Conservation (phyloP, 495 filamentous ascomycete genomes). For the Aspergillus bertholletiae region DNA sequence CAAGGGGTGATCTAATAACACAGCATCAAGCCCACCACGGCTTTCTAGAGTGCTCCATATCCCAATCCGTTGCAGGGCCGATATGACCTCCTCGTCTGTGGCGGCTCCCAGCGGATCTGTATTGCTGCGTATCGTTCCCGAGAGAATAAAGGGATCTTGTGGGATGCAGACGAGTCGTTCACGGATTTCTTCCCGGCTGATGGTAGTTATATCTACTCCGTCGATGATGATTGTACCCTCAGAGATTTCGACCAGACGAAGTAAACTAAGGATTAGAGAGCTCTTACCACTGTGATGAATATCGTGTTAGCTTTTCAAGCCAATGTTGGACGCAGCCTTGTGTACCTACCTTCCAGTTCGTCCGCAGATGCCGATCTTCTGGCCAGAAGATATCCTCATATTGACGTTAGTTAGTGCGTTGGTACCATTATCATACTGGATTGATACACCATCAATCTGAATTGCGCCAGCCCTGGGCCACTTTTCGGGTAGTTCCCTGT, state of each 20-base stretch:
- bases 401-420: not conserved
- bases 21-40: not conserved
- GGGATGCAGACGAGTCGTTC: slow-evolving; percentile 1
- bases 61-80: not conserved
- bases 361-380: slow-evolving; percentile 46
- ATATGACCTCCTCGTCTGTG: not conserved
- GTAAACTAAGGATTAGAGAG: slow-evolving; percentile 33
- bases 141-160: slow-evolving; percentile 8
- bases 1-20: not conserved
- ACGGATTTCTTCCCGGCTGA: not conserved
- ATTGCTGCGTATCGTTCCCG: slow-evolving; percentile 8
- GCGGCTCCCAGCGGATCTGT: slow-evolving; percentile 2
- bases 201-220: slow-evolving; percentile 26
- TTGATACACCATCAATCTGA: not conserved
- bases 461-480: not conserved
- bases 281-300: slow-evolving; percentile 28
- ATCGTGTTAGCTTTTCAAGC: no score
- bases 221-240: slow-evolving; percentile 32
- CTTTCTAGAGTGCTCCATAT: not conserved
- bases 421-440: not conserved
- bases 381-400: slow-evolving; percentile 19
- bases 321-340: no score
- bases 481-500: no score
- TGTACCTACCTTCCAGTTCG: slow-evolving; percentile 39
- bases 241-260: slow-evolving; percentile 31